A percentile compares a stretch with the other conserved stretches of the same genome.
Evolutionary conservation across 768 basidiomycete genomes (phyloP).

Genomic region (Chalciporus piperatus): DNA sequence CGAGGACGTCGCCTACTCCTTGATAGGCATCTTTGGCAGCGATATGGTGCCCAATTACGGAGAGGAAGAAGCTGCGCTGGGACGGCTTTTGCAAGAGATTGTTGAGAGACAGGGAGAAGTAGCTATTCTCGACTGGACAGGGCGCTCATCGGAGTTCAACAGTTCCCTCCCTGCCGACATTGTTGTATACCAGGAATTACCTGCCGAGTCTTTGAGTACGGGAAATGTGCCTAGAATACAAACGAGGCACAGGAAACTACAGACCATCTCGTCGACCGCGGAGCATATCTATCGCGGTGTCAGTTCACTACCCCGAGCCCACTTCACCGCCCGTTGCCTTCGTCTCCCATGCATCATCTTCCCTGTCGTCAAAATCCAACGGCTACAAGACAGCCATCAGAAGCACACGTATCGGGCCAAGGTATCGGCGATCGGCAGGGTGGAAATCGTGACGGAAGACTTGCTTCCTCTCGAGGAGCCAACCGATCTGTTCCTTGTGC

Average conservation of each 20-base stretch:
- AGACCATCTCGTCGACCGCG: not conserved
- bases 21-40: not conserved
- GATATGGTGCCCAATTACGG: not conserved
- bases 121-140: not conserved
- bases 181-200: not conserved
- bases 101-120: not conserved
- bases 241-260: not conserved
- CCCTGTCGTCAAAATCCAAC: not conserved
- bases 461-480: not conserved
- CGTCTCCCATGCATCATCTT: not conserved
- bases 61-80: not conserved
- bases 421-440: not conserved
- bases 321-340: not conserved
- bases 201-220: too few species aligned
- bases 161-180: not conserved
- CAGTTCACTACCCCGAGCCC: not conserved
- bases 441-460: not conserved
- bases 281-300: not conserved
- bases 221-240: not conserved
- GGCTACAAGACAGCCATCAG: not conserved
- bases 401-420: not conserved
- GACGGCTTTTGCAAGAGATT: not conserved
- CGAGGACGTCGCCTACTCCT: not conserved
- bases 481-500: not conserved
- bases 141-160: not conserved